phyloP scores from a whole-genome alignment of 139 green algal genomes.

The Edaphochlamys debaryana region DNA sequence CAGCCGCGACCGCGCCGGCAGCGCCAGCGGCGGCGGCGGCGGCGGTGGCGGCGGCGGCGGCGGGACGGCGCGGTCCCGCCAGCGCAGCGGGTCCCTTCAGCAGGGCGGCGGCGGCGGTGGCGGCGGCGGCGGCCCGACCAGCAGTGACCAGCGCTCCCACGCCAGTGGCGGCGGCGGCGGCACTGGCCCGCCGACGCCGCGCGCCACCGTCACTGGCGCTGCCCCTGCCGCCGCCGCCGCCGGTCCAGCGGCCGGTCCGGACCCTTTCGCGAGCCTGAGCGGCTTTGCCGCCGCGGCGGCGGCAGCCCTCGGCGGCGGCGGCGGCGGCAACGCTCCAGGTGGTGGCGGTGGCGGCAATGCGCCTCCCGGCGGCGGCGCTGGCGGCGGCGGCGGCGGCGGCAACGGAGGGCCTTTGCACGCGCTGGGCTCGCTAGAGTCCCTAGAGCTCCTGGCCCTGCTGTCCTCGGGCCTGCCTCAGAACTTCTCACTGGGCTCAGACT shows the following conservation, averaged over 20 bases:
- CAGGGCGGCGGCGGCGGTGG: background rate
- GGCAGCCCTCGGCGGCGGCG: background rate
- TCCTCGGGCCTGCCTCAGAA: slow-evolving; percentile 19
- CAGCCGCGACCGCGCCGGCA: background rate
- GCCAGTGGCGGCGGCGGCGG: background rate
- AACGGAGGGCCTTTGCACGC: background rate
- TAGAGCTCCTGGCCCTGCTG: slow-evolving; percentile 27
- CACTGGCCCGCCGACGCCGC: too few relatives aligned
- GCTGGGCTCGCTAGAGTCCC: slow-evolving; percentile 2
- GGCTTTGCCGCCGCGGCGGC: background rate
- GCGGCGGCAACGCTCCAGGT: background rate
- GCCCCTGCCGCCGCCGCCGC: background rate
- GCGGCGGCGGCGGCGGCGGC: too few relatives aligned
- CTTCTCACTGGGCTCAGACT: background rate
- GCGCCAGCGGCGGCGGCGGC: background rate
- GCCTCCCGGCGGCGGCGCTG: too few relatives aligned
- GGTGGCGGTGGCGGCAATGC: background rate
- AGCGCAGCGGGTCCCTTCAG: background rate
- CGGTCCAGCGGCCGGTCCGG: background rate
- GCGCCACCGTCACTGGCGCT: background rate
- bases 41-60: background rate
- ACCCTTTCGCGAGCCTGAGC: background rate
- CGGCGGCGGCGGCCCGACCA: too few relatives aligned
- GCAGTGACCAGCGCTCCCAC: background rate
- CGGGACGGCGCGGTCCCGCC: too few relatives aligned